phyloP scores from a whole-genome alignment of 106 monocot species.

The Alisma plantagoaquatica region DNA sequence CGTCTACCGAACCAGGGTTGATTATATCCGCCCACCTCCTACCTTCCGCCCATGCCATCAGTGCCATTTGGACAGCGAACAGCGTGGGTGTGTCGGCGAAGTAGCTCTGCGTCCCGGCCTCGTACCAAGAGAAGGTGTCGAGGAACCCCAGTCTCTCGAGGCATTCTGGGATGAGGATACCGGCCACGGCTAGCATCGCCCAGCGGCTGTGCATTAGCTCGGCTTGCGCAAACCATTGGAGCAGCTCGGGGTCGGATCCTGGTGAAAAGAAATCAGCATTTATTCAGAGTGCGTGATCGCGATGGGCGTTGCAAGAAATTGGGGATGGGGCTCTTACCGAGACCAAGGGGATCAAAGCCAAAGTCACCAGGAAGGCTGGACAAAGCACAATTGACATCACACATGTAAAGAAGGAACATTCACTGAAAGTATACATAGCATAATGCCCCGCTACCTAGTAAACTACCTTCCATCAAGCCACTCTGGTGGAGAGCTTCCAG shows the following conservation, averaged over 20 bases:
- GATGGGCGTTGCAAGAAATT: too few relatives aligned
- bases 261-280: too few relatives aligned
- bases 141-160: constrained; percentile 53
- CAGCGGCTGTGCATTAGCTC: constrained; percentile 85
- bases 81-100: constrained; percentile 70
- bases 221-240: constrained; percentile 86
- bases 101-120: constrained; percentile 54
- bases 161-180: constrained; percentile 75
- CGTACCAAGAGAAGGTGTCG: constrained; percentile 64
- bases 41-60: constrained; percentile 91
- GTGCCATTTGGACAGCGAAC: constrained; percentile 53
- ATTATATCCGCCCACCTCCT: constrained; percentile 77
- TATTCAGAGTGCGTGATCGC: too few relatives aligned
- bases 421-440: neutral
- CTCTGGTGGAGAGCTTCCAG: constrained; percentile 77
- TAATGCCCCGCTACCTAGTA: too few relatives aligned
- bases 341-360: constrained; percentile 85
- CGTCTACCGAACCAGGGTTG: constrained; percentile 49
- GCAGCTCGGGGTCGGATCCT: constrained; percentile 80
- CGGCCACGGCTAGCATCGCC: constrained; percentile 87
- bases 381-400: too few relatives aligned
- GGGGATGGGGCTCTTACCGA: constrained; percentile 29
- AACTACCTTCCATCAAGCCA: constrained; percentile 93
- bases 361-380: constrained; percentile 82
- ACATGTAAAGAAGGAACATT: neutral